A percentile compares a stretch with the other conserved stretches of the same genome.
Evolutionary conservation across 768 basidiomycete species (phyloP).

Genomic region (Mycena filopes): DNA sequence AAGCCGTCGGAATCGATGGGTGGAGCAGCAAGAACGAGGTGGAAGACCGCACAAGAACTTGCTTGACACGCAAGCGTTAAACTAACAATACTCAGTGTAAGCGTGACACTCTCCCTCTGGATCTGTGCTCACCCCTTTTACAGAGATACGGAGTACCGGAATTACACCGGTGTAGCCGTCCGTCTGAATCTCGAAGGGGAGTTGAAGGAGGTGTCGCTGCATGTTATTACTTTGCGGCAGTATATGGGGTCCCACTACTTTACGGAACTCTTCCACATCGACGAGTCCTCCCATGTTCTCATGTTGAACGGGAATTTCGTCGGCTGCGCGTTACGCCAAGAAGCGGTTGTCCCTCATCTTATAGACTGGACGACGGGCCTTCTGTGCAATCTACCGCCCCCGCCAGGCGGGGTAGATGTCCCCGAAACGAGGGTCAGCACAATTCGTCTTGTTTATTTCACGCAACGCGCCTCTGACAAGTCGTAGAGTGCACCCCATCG

Average conservation of each 20-base stretch:
- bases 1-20: no score
- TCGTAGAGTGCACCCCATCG: conserved; percentile 19
- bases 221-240: conserved; percentile 10
- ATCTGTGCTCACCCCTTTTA: no score
- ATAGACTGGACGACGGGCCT: conserved; percentile 4
- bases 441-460: not conserved
- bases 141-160: no score
- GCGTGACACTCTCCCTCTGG: no score
- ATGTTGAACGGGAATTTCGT: conserved; percentile 17
- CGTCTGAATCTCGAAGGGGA: no score
- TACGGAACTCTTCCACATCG: conserved; percentile 8
- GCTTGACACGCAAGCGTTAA: no score
- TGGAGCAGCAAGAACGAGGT: no score
- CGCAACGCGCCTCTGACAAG: not conserved
- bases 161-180: no score
- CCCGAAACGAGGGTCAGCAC: conserved; percentile 10
- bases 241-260: not conserved
- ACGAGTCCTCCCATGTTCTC: conserved; percentile 19
- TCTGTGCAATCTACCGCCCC: conserved; percentile 4
- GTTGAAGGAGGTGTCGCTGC: no score
- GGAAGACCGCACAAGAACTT: no score
- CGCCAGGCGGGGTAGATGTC: conserved; percentile 4
- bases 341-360: conserved; percentile 7
- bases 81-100: no score
- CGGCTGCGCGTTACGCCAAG: conserved; percentile 13